These are phyloP conservation scores for Apiospora aurea DNA, from an alignment of 2,329 filamentous ascomycete species.

Conservation along the genomic window DNA sequence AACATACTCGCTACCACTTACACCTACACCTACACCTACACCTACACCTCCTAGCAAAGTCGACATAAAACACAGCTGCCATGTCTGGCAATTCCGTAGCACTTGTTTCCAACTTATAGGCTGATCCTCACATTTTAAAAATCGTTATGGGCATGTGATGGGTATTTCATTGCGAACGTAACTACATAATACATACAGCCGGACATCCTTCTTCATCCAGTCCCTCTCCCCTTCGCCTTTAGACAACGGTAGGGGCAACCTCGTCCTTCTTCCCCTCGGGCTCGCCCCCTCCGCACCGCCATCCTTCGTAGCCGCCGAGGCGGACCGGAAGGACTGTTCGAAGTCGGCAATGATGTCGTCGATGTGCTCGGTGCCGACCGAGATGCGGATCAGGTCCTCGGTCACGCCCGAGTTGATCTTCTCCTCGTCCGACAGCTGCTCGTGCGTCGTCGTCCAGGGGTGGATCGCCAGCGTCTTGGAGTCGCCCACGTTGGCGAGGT, in stretches of 20 bases:
- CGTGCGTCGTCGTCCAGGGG: slow-evolving; percentile 94
- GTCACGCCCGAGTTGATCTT: slow-evolving; percentile 82
- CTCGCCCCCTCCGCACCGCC: slow-evolving; percentile 36
- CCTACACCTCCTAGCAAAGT: too few relatives aligned
- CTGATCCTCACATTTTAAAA: background rate
- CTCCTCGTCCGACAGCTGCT: slow-evolving; percentile 85
- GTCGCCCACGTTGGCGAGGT: slow-evolving; percentile 95
- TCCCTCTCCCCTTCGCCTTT: background rate
- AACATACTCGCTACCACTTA: too few relatives aligned
- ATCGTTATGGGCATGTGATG: background rate
- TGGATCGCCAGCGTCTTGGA: slow-evolving; percentile 95
- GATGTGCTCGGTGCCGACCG: slow-evolving; percentile 94
- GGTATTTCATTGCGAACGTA: slow-evolving; percentile 21
- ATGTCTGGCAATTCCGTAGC: background rate
- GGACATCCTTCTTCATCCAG: background rate
- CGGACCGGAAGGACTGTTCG: slow-evolving; percentile 82
- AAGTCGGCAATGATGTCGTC: slow-evolving; percentile 98
- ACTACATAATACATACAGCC: background rate
- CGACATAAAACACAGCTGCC: background rate
- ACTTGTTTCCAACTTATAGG: background rate
- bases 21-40: too few relatives aligned
- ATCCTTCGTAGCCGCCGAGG: slow-evolving; percentile 52
- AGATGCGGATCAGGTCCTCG: slow-evolving; percentile 92
- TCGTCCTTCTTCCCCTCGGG: slow-evolving; percentile 46
- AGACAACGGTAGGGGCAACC: slow-evolving; percentile 46